Evolutionary conservation across 2,329 filamentous ascomycete species (phyloP).

Genomic region (Aspergillus amoenus): DNA sequence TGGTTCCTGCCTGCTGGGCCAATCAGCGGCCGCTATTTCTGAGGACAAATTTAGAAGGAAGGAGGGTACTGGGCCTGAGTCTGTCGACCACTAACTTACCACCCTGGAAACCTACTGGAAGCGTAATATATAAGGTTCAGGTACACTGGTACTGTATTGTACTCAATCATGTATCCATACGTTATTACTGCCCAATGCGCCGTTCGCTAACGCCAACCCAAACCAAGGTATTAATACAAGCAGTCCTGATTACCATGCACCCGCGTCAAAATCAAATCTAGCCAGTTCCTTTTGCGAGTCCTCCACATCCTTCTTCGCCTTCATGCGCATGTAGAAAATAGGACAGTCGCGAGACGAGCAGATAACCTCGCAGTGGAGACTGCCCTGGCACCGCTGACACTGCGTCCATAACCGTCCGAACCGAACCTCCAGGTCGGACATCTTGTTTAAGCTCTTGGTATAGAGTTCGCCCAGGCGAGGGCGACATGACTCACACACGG

Average conservation of each 20-base stretch:
- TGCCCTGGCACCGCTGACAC: conserved; percentile 95
- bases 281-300: conserved; percentile 87
- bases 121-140: too few relatives aligned
- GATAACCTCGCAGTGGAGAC: conserved; percentile 97
- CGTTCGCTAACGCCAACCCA: background rate
- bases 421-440: conserved; percentile 87
- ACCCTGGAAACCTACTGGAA: too few relatives aligned
- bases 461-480: conserved; percentile 89
- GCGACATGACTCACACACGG: conserved; percentile 83
- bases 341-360: conserved; percentile 95
- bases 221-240: conserved; percentile 18
- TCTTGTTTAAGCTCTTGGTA: conserved; percentile 82
- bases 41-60: too few relatives aligned
- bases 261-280: conserved; percentile 83
- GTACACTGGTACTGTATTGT: background rate
- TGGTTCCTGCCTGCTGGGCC: background rate
- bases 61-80: too few relatives aligned
- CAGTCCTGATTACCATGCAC: conserved; percentile 57
- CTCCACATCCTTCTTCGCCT: conserved; percentile 98
- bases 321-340: conserved; percentile 99
- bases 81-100: too few relatives aligned
- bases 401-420: conserved; percentile 97
- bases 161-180: conserved; percentile 5
- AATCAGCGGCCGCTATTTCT: background rate
- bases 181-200: conserved; percentile 6